phyloP scores from a whole-genome alignment of 345 rosid species.

The Eucalyptus curtisii region DNA sequence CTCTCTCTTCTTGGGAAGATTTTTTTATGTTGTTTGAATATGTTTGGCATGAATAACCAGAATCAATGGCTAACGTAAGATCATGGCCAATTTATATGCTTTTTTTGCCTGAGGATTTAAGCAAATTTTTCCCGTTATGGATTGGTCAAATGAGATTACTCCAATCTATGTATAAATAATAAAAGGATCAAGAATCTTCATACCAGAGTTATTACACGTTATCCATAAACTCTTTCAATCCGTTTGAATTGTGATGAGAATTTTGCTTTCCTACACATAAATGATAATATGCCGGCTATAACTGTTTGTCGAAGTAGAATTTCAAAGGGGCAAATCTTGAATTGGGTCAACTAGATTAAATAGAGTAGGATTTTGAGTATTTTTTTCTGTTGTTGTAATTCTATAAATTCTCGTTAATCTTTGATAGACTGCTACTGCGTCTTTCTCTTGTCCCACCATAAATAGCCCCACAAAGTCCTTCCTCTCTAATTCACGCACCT shows the following conservation, averaged over 20 bases:
- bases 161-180: not conserved
- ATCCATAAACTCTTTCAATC: not conserved
- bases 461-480: not conserved
- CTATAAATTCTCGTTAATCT: not conserved
- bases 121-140: not conserved
- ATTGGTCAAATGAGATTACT: not conserved
- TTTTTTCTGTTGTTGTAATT: not conserved
- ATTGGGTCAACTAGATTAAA: not conserved
- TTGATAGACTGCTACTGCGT: not conserved
- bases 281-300: not conserved
- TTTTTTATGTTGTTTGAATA: not conserved
- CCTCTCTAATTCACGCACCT: not conserved
- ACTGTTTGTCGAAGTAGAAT: not conserved
- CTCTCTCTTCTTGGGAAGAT: not conserved
- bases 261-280: not conserved
- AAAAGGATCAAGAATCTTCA: not conserved
- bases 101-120: not conserved
- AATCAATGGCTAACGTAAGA: not conserved
- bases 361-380: not conserved
- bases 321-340: not conserved
- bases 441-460: not conserved
- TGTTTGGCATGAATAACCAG: not conserved
- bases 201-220: not conserved
- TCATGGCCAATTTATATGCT: not conserved
- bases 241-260: not conserved